A percentile compares a stretch with the other conserved stretches of the same genome.
These are phyloP conservation scores for Nothomitra cinnamomea DNA, from an alignment of 2,329 filamentous ascomycete genomes.

Conservation along the genomic window DNA sequence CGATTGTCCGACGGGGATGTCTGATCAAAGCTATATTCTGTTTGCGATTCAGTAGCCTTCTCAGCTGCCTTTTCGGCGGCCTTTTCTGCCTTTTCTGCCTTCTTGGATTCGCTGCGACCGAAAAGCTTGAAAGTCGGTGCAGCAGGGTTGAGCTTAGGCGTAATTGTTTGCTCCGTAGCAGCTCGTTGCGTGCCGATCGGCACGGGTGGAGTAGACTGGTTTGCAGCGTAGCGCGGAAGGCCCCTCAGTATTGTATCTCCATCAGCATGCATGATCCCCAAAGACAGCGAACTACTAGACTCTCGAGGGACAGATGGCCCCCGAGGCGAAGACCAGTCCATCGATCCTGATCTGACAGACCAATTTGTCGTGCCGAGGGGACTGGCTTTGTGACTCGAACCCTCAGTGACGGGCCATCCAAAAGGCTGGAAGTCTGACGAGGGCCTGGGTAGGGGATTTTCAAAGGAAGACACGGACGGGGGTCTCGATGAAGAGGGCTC, in stretches of 20 bases:
- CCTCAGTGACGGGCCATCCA: constrained; percentile 42
- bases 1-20: constrained; percentile 34
- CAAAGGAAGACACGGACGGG: constrained; percentile 48
- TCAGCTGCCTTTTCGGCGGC: background rate
- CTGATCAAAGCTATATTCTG: constrained; percentile 18
- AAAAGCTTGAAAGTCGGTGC: constrained; percentile 77
- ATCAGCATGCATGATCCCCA: constrained; percentile 34
- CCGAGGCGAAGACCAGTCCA: constrained; percentile 59
- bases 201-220: constrained; percentile 34
- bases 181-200: constrained; percentile 67
- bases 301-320: constrained; percentile 66
- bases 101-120: constrained; percentile 22
- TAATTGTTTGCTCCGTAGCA: constrained; percentile 29
- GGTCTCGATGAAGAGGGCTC: constrained; percentile 29
- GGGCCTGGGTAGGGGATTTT: constrained; percentile 48
- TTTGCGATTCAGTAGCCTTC: background rate
- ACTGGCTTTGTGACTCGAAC: constrained; percentile 34
- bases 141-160: constrained; percentile 62
- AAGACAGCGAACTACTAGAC: constrained; percentile 45
- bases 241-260: constrained; percentile 19
- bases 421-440: constrained; percentile 66
- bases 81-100: constrained; percentile 8
- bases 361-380: constrained; percentile 29
- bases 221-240: background rate
- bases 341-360: constrained; percentile 31